Base-by-base conservation (phyloP, 495 filamentous ascomycete genomes). In the Bryoglossum gracile region DNA sequence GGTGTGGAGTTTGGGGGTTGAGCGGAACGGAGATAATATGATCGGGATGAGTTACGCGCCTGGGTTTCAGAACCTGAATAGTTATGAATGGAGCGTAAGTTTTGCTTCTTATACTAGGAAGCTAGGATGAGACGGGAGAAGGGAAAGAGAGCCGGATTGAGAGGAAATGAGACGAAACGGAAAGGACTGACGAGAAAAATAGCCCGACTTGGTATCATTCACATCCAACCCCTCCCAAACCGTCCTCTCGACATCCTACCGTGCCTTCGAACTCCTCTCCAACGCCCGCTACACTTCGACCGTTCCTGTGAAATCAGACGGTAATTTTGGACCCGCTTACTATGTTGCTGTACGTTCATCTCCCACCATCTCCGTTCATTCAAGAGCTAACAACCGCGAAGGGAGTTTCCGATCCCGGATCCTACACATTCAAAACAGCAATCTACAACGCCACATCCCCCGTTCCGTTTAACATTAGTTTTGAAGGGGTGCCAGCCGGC, bases 361-460 rank as follows among this genome's bases (percentile, higher is more conserved):
- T n/a, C n/a, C n/a, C n/a, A n/a, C n/a, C n/a, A n/a, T n/a, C n/a
- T n/a, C n/a, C n/a, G n/a, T n/a, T n/a, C n/a, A n/a, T n/a, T n/a
- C n/a, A n/a, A n/a, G n/a, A n/a, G n/a, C n/a, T n/a, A n/a, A n/a
- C n/a, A n/a, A n/a, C n/a, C n/a, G n/a, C n/a, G n/a, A n/a, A n/a
- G 2, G 55, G 55, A 10, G 22, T 35, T 19, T 38, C 6, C 63
- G 59, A 51, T 5, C 61, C 60, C 3, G 61, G 64, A 13, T 62
- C 64, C 14, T 63, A 72, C 33, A 60, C 70, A 43, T 75, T 82
- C 63, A 87, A 87, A 56, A 70, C 70, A 9, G 81, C 80, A 24
- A 74, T 82, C 0, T 87, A 86, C 64, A 86, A 87, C 64, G 68
- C 70, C 44, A 78, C 81, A 3, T 65, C 51, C 3, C 56, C 64